Conservation (phyloP, 2,329 filamentous ascomycete species). For the Blastomyces silverae region DNA sequence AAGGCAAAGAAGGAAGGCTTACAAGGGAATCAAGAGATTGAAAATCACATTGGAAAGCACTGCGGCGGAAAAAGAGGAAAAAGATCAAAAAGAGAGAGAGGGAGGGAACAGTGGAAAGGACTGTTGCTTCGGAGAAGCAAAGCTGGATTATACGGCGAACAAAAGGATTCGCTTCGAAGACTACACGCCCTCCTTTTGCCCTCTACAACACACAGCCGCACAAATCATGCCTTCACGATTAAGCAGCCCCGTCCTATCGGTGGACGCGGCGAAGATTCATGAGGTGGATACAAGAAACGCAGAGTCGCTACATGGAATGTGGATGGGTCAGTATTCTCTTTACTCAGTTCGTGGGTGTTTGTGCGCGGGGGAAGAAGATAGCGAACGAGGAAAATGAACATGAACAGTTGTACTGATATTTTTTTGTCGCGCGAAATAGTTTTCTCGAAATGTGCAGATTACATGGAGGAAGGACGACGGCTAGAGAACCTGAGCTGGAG, state of each 20-base stretch:
- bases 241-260: conserved; percentile 77
- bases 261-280: conserved; percentile 86
- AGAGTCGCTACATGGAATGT: conserved; percentile 92
- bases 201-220: conserved; percentile 13
- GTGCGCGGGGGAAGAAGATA: neutral
- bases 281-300: conserved; percentile 90
- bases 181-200: neutral
- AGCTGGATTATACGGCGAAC: conserved; percentile 4
- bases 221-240: conserved; percentile 70
- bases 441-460: conserved; percentile 89
- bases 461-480: conserved; percentile 83
- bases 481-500: conserved; percentile 95
- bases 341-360: neutral
- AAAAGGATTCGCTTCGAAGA: conserved; percentile 2
- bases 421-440: conserved; percentile 48
- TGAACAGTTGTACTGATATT: neutral
- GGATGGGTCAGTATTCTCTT: conserved; percentile 67
- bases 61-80: neutral
- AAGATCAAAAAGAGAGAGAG: neutral
- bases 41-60: neutral
- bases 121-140: neutral
- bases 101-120: neutral
- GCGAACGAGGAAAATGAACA: neutral
- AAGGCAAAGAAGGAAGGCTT: neutral
- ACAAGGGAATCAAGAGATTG: neutral